A percentile compares a stretch with the other conserved stretches of the same genome.
Conservation (phyloP, 345 rosid species). For the Syzygium aromaticum region DNA sequence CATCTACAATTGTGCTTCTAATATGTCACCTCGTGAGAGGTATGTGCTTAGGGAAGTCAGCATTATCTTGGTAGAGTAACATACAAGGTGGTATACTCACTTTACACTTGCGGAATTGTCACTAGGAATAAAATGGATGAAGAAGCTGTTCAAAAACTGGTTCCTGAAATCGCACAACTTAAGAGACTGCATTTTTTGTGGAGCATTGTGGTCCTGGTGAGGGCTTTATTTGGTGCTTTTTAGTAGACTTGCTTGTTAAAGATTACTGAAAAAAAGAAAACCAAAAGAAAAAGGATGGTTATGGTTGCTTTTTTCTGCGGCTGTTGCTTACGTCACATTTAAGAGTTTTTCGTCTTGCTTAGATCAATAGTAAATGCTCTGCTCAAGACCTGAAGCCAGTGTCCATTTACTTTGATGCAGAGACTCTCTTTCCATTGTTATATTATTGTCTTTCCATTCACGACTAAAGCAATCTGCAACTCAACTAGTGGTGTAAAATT, state of each 20-base stretch:
- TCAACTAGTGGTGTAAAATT: background rate
- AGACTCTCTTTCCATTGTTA: background rate
- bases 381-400: background rate
- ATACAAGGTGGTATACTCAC: constrained; percentile 9
- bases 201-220: constrained; percentile 72
- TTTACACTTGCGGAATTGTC: constrained; percentile 9
- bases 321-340: background rate
- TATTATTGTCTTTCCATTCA: background rate
- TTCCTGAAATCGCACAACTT: constrained; percentile 44
- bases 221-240: constrained; percentile 9
- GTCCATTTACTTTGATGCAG: background rate
- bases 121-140: constrained; percentile 38
- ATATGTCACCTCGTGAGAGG: constrained; percentile 56
- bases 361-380: background rate
- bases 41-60: constrained; percentile 8
- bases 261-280: background rate
- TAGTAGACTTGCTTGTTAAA: background rate
- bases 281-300: background rate
- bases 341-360: background rate
- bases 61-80: background rate
- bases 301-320: background rate
- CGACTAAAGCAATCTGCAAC: background rate
- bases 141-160: constrained; percentile 36
- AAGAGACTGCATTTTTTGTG: constrained; percentile 54
- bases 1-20: constrained; percentile 42